Evolutionary conservation across 1,139 yeast genomes (phyloP).

Genomic region (Zygosaccharomyces sapae): DNA sequence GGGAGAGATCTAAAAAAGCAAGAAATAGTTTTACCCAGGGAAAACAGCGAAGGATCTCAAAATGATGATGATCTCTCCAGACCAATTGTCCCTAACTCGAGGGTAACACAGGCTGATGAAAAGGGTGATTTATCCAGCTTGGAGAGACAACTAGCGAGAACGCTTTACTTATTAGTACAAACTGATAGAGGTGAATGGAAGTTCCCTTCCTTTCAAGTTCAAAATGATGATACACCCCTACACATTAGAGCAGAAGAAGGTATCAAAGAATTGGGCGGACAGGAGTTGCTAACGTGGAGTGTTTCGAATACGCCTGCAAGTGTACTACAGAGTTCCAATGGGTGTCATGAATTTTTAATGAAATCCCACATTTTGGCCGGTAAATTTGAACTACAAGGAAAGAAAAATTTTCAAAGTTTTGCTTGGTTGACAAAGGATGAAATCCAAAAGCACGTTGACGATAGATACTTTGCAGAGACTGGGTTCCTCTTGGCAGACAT

Average conservation of each 20-base stretch:
- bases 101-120: conserved; percentile 74
- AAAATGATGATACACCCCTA: conserved; percentile 43
- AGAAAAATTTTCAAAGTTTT: conserved; percentile 43
- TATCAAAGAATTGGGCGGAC: conserved; percentile 67
- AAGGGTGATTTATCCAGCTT: conserved; percentile 58
- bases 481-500: conserved; percentile 45
- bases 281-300: conserved; percentile 74
- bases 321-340: conserved; percentile 42
- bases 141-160: conserved; percentile 74
- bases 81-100: conserved; percentile 65
- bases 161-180: conserved; percentile 66
- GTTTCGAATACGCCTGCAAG: conserved; percentile 88
- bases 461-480: conserved; percentile 51
- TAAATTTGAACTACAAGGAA: conserved; percentile 52
- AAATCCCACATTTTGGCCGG: conserved; percentile 91
- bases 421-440: conserved; percentile 89
- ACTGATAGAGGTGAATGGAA: conserved; percentile 53
- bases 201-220: conserved; percentile 63
- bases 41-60: conserved; percentile 40
- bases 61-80: conserved; percentile 55
- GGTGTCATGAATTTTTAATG: conserved; percentile 51
- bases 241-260: conserved; percentile 76
- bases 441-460: conserved; percentile 51
- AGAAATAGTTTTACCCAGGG: conserved; percentile 61
- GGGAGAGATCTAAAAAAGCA: conserved; percentile 87